These are phyloP conservation scores for Acanthamoeba divionensis DNA, from an alignment of 208 protist species.

Conservation along the genomic window DNA sequence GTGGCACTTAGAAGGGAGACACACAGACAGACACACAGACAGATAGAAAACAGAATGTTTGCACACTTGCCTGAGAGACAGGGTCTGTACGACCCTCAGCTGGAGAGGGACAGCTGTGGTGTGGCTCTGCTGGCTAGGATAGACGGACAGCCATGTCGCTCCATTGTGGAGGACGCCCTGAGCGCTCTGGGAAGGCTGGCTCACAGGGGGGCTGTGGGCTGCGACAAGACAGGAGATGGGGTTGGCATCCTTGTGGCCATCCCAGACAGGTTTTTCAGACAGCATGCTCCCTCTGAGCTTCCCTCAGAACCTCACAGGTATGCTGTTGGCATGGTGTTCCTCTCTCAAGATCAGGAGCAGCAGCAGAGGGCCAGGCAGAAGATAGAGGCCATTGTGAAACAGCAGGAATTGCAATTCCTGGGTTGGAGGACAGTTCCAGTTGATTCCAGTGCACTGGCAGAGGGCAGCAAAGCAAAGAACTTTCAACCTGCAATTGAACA, in stretches of 20 bases:
- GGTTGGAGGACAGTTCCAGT: slow-evolving; percentile 74
- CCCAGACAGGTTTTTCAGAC: slow-evolving; percentile 74
- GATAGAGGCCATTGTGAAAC: slow-evolving; percentile 52
- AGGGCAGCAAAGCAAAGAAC: background rate
- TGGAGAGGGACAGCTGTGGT: slow-evolving; percentile 79
- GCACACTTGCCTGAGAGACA: background rate
- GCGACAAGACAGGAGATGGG: slow-evolving; percentile 78
- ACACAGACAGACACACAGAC: too few species aligned
- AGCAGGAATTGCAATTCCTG: slow-evolving; percentile 62
- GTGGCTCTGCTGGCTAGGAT: slow-evolving; percentile 78
- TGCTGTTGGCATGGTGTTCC: slow-evolving; percentile 76
- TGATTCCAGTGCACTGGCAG: background rate
- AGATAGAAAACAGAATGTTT: too few species aligned
- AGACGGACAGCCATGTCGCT: slow-evolving; percentile 58
- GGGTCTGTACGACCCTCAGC: slow-evolving; percentile 71
- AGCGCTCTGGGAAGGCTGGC: slow-evolving; percentile 75
- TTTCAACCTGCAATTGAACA: background rate
- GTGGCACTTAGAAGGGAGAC: too few species aligned
- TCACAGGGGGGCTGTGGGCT: slow-evolving; percentile 78
- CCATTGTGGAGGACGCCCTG: slow-evolving; percentile 62
- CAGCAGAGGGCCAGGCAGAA: background rate
- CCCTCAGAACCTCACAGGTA: slow-evolving; percentile 45
- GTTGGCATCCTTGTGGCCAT: slow-evolving; percentile 80
- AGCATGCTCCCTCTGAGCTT: background rate
- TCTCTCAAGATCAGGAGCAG: slow-evolving; percentile 32